phyloP scores from a whole-genome alignment of 208 protist species.

The Vickermania ingenoplastis region DNA sequence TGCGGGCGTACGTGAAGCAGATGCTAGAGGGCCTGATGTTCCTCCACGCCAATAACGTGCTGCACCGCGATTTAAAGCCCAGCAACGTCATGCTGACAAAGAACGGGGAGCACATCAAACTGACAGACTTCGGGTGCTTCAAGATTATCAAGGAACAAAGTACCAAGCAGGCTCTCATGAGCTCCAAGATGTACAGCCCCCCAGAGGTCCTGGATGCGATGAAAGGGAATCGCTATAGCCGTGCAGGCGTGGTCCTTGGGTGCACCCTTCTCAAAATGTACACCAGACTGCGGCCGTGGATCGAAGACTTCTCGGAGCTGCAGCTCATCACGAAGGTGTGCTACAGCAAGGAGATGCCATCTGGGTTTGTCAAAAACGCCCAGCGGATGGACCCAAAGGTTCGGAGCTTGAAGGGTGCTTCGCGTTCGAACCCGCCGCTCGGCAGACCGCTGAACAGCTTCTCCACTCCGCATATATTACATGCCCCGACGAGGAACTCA shows the following conservation, averaged over 20 bases:
- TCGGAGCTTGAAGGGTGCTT: not conserved
- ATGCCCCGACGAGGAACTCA: not conserved
- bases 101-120: conserved; percentile 43
- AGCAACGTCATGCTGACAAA: conserved; percentile 70
- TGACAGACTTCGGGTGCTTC: conserved; percentile 78
- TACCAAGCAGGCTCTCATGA: conserved; percentile 26
- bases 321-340: not conserved
- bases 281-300: conserved; percentile 47
- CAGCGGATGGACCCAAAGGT: not conserved
- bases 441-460: not conserved
- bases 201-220: conserved; percentile 46
- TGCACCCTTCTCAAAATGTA: conserved; percentile 62
- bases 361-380: not conserved
- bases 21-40: conserved; percentile 38
- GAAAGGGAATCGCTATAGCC: conserved; percentile 15
- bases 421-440: not conserved
- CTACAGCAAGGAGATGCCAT: not conserved
- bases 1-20: conserved; percentile 41
- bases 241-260: conserved; percentile 64
- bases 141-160: conserved; percentile 30
- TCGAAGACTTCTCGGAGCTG: not conserved
- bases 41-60: conserved; percentile 51
- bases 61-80: conserved; percentile 83
- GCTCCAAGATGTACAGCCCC: conserved; percentile 69
- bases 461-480: not conserved